Evolutionary conservation across 306 rosid species (phyloP).

Genomic region (Luffa acutangula): DNA sequence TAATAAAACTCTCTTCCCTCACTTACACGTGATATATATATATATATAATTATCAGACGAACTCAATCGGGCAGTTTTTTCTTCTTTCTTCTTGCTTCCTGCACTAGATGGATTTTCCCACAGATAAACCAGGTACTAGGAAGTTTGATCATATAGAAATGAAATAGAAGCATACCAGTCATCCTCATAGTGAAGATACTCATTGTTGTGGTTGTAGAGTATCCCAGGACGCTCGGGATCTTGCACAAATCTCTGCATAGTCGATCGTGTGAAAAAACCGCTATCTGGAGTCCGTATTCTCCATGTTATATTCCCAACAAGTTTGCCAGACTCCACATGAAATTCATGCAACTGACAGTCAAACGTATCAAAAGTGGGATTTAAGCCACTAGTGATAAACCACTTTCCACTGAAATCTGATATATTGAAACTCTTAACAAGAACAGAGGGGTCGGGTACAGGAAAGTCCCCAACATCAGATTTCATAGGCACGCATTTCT

Average conservation of each 20-base stretch:
- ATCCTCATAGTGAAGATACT: constrained; percentile 93
- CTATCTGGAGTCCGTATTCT: constrained; percentile 79
- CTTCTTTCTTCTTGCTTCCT: neutral
- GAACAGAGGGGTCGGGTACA: constrained; percentile 61
- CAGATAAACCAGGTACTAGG: neutral
- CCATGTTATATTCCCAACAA: constrained; percentile 76
- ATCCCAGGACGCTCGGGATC: constrained; percentile 72
- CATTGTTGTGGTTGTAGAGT: constrained; percentile 88
- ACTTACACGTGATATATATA: no score
- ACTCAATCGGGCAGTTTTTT: neutral
- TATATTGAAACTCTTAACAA: constrained; percentile 64
- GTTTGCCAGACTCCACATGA: constrained; percentile 55
- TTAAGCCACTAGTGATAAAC: constrained; percentile 84
- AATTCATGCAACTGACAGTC: constrained; percentile 88
- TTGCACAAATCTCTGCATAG: constrained; percentile 73
- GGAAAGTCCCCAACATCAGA: constrained; percentile 95
- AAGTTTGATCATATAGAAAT: neutral
- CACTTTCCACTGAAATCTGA: constrained; percentile 80
- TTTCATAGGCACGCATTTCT: constrained; percentile 89
- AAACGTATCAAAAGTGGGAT: constrained; percentile 74
- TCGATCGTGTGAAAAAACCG: constrained; percentile 74
- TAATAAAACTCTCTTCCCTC: no score
- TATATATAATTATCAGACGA: no score
- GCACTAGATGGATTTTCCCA: neutral
- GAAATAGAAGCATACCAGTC: constrained; percentile 54